These are phyloP conservation scores for Globisporangium spinosum DNA, from an alignment of 352 stramenopile species.

Conservation along the genomic window DNA sequence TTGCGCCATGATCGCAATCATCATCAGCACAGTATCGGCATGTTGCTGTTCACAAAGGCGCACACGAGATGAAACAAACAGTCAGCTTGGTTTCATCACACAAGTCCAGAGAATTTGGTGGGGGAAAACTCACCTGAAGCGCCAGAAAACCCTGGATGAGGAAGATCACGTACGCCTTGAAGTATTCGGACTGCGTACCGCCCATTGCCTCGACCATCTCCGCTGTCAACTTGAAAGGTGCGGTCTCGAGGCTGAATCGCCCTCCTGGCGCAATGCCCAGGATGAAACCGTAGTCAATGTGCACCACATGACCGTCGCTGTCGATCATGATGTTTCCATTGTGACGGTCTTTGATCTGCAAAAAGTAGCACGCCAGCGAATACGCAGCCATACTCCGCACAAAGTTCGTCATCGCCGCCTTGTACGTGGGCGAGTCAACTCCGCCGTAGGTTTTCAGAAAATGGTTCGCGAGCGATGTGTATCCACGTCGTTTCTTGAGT, in stretches of 20 bases:
- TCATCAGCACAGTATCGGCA: conserved; percentile 91
- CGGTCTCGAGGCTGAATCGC: conserved; percentile 94
- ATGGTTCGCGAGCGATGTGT: conserved; percentile 85
- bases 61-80: conserved; percentile 16
- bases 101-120: neutral
- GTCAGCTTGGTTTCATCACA: neutral
- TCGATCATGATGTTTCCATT: conserved; percentile 99
- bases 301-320: conserved; percentile 94
- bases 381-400: conserved; percentile 96
- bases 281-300: conserved; percentile 99
- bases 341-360: conserved; percentile 98
- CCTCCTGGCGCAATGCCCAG: conserved; percentile 95
- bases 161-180: conserved; percentile 96
- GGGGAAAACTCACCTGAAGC: conserved; percentile 72
- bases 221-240: conserved; percentile 97
- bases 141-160: conserved; percentile 97
- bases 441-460: conserved; percentile 93
- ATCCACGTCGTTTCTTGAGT: conserved; percentile 89
- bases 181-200: conserved; percentile 87
- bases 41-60: conserved; percentile 60
- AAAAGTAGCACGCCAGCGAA: conserved; percentile 96
- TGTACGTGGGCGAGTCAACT: conserved; percentile 78
- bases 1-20: conserved; percentile 96
- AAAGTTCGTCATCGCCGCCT: conserved; percentile 96
- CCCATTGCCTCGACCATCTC: conserved; percentile 98